Percentiles rank a stretch among this genome's conserved stretches.
Conservation (phyloP, 176 grass and related monocot species). For the Lolium rigidum region DNA sequence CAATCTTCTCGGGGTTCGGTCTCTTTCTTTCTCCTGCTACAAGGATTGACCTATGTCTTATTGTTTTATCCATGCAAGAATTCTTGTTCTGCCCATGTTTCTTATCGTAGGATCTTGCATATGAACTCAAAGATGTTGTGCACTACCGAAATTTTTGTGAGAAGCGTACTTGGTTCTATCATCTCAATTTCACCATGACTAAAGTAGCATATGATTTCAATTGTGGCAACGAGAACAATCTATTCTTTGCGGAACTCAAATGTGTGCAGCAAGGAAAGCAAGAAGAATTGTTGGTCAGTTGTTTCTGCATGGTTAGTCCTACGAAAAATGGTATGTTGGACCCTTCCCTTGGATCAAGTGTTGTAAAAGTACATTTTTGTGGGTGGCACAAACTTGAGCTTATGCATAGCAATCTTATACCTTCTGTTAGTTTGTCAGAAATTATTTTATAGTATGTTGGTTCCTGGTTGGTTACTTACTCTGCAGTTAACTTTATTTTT, state of each 20-base stretch:
- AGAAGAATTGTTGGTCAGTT: constrained; percentile 11
- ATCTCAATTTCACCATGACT: constrained; percentile 41
- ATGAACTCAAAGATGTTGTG: constrained; percentile 40
- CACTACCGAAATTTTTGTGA: background rate
- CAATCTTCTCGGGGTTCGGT: background rate
- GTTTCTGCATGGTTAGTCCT: constrained; percentile 12
- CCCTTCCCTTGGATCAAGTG: background rate
- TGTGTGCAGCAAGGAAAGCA: background rate
- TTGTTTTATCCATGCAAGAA: background rate
- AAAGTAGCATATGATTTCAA: background rate
- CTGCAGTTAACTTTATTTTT: background rate
- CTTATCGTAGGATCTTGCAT: background rate
- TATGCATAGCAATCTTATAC: too few relatives aligned
- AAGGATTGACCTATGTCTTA: background rate
- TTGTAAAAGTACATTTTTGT: background rate
- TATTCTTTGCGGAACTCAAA: constrained; percentile 42
- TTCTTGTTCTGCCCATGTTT: background rate
- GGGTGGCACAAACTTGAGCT: background rate
- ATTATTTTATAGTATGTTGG: background rate
- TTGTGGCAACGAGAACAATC: background rate
- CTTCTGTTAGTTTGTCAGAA: background rate
- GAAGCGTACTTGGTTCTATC: background rate
- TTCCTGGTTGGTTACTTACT: background rate
- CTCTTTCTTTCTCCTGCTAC: background rate
- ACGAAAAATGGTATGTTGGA: background rate